These are phyloP conservation scores for Solanum hybrid DNA, from an alignment of 305 asterid species.

Conservation along the genomic window DNA sequence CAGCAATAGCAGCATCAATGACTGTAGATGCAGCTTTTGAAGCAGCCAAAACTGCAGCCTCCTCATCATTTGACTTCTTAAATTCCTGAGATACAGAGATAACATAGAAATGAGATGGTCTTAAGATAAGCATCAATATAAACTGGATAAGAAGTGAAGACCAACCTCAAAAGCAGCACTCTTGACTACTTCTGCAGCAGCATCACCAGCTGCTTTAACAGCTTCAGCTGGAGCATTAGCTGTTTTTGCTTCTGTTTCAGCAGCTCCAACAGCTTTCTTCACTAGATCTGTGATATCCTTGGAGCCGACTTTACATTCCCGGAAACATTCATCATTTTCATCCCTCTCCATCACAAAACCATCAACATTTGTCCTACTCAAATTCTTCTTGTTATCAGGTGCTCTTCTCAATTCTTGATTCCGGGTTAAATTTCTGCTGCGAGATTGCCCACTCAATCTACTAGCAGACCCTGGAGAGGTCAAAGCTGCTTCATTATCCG, in stretches of 20 bases:
- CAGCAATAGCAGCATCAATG: conserved; percentile 80
- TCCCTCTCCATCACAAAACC: conserved; percentile 52
- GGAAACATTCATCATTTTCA: conserved; percentile 85
- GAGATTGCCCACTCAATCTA: conserved; percentile 56
- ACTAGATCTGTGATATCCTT: conserved; percentile 73
- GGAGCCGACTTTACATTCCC: conserved; percentile 74
- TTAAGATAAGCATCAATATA: not conserved
- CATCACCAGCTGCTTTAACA: conserved; percentile 90
- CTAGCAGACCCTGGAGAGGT: conserved; percentile 68
- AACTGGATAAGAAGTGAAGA: conserved; percentile 15
- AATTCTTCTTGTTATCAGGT: conserved; percentile 48
- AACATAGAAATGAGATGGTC: conserved; percentile 5
- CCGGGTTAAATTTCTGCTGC: conserved; percentile 42
- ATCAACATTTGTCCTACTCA: conserved; percentile 29
- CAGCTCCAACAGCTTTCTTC: conserved; percentile 85
- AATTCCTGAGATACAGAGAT: conserved; percentile 46
- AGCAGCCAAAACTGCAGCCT: conserved; percentile 85
- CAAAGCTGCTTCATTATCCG: conserved; percentile 61
- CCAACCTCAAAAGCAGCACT: conserved; percentile 87
- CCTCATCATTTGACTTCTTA: conserved; percentile 68
- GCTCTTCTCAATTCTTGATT: conserved; percentile 41
- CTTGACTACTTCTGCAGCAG: conserved; percentile 96
- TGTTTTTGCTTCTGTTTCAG: conserved; percentile 93
- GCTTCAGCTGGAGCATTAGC: conserved; percentile 91
- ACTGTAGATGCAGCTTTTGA: conserved; percentile 86